phyloP scores from a whole-genome alignment of 352 stramenopile genomes.

The Pythium sp. region DNA sequence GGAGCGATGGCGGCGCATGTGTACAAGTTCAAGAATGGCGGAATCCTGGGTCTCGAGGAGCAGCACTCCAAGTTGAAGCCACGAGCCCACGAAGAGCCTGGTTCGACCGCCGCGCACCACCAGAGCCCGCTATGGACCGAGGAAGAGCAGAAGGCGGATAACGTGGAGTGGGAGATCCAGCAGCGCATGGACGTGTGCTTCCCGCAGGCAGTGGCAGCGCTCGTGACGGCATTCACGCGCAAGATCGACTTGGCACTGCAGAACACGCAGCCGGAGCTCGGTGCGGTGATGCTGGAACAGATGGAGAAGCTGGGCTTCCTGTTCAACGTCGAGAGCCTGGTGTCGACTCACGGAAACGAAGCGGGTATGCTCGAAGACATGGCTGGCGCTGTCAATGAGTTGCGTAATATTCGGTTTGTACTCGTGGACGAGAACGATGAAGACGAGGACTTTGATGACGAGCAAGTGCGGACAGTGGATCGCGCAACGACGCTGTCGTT shows the following conservation, averaged over 20 bases:
- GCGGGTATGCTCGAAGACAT: constrained; percentile 88
- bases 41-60: constrained; percentile 71
- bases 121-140: constrained; percentile 81
- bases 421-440: constrained; percentile 74
- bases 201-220: constrained; percentile 65
- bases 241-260: constrained; percentile 80
- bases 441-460: constrained; percentile 23
- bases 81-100: constrained; percentile 46
- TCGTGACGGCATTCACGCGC: constrained; percentile 80
- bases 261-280: constrained; percentile 37
- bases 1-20: constrained; percentile 83
- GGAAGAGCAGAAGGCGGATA: constrained; percentile 76
- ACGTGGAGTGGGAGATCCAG: constrained; percentile 71
- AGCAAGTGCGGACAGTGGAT: constrained; percentile 14
- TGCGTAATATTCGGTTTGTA: constrained; percentile 77
- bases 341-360: constrained; percentile 87
- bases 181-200: constrained; percentile 87
- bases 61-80: constrained; percentile 71
- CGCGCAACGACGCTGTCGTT: constrained; percentile 49
- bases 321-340: constrained; percentile 81
- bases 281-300: constrained; percentile 66
- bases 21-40: constrained; percentile 88
- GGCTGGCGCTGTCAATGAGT: constrained; percentile 76
- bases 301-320: constrained; percentile 79
- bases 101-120: constrained; percentile 42